Conservation (phyloP, 768 basidiomycete genomes). For the Amanita inopinata region DNA sequence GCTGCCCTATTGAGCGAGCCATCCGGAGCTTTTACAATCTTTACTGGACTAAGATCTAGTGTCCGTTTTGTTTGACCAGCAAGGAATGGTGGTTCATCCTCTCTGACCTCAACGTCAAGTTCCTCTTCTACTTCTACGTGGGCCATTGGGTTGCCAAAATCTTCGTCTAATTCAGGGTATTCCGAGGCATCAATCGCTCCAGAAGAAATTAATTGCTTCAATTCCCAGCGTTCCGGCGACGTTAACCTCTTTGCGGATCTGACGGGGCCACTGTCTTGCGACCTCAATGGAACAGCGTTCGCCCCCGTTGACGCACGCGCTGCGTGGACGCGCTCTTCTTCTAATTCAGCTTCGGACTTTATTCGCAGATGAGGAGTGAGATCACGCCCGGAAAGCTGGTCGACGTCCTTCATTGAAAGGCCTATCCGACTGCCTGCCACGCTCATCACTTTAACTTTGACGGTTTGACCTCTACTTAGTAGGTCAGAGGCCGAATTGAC, state of each 20-base stretch:
- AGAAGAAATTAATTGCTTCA: slow-evolving; percentile 96
- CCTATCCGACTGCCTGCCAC: slow-evolving; percentile 72
- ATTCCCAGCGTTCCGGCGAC: slow-evolving; percentile 98
- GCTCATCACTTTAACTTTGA: slow-evolving; percentile 97
- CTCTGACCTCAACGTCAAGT: slow-evolving; percentile 91
- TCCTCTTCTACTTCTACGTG: slow-evolving; percentile 92
- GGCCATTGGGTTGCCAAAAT: slow-evolving; percentile 64
- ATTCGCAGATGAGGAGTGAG: slow-evolving; percentile 92
- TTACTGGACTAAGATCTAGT: slow-evolving; percentile 92
- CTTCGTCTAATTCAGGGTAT: slow-evolving; percentile 88
- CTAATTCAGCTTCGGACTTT: slow-evolving; percentile 89
- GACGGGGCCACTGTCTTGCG: slow-evolving; percentile 43
- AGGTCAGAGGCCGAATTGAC: slow-evolving; percentile 84
- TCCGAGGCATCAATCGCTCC: slow-evolving; percentile 89
- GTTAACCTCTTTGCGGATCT: slow-evolving; percentile 85
- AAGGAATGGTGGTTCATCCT: slow-evolving; percentile 94
- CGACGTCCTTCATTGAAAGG: slow-evolving; percentile 97
- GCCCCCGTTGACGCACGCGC: slow-evolving; percentile 68
- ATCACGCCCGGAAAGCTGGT: slow-evolving; percentile 83
- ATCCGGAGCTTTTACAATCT: slow-evolving; percentile 97
- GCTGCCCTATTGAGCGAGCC: slow-evolving; percentile 95
- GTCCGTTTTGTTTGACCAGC: slow-evolving; percentile 95
- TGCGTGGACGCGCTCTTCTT: slow-evolving; percentile 61
- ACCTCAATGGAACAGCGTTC: slow-evolving; percentile 74
- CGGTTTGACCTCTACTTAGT: slow-evolving; percentile 71